Percentiles rank a stretch among this genome's conserved stretches.
These are phyloP conservation scores for Candida sanyiensis DNA, from an alignment of 805 yeast genomes.

Conservation along the genomic window DNA sequence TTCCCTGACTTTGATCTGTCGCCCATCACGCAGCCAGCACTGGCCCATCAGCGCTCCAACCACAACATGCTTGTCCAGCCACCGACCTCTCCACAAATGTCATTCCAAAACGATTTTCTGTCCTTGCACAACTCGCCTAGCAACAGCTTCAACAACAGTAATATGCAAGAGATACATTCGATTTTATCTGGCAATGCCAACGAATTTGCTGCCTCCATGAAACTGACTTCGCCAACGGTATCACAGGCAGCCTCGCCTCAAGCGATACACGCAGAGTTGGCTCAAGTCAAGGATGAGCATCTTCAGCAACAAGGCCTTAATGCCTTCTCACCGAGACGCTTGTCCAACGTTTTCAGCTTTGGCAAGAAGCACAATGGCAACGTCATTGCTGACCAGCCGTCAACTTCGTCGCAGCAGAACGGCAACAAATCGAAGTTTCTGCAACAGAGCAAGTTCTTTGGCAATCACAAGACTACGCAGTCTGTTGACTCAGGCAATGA, in stretches of 20 bases:
- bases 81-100: conserved; percentile 12
- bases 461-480: conserved; percentile 10
- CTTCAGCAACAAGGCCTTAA: conserved; percentile 5
- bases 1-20: conserved; percentile 17
- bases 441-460: conserved; percentile 24
- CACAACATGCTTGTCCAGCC: conserved; percentile 4
- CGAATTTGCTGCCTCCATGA: conserved; percentile 5
- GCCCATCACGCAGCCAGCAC: conserved; percentile 4
- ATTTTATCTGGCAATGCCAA: conserved; percentile 20
- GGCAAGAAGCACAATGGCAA: conserved; percentile 16
- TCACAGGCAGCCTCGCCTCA: conserved; percentile 14
- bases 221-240: conserved; percentile 8
- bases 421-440: conserved; percentile 6
- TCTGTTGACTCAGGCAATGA: conserved; percentile 5
- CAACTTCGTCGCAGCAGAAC: conserved; percentile 1
- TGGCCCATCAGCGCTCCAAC: neutral
- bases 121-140: conserved; percentile 23
- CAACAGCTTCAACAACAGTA: conserved; percentile 3
- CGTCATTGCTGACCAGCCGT: neutral
- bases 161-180: conserved; percentile 20
- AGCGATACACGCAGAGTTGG: conserved; percentile 2
- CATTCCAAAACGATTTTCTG: conserved; percentile 14
- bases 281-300: neutral
- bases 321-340: conserved; percentile 28
- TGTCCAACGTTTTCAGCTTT: conserved; percentile 27